Conservation (phyloP, 768 basidiomycete species). For the Cystofilobasidium ferigula region DNA sequence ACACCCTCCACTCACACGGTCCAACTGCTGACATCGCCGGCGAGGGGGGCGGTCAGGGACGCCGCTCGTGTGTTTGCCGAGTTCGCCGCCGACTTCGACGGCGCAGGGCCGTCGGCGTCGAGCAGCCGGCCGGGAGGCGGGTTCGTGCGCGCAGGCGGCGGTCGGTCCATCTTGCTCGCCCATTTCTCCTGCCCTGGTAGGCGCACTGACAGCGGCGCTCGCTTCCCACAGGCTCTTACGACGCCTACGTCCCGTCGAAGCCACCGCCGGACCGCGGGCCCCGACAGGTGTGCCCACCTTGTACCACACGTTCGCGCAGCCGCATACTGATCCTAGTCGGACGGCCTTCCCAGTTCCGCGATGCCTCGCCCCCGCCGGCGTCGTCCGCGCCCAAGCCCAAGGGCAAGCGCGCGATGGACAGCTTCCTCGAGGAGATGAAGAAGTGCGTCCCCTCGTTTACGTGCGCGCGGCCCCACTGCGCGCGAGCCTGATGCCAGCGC, state of each 20-base stretch:
- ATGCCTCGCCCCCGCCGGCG: conserved; percentile 13
- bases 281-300: background rate
- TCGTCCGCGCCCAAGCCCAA: conserved; percentile 62
- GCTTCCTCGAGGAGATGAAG: conserved; percentile 93
- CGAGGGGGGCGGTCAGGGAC: background rate
- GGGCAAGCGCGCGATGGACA: conserved; percentile 91
- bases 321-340: no score
- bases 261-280: conserved; percentile 15
- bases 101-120: conserved; percentile 23
- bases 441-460: conserved; percentile 43
- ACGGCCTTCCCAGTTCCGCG: conserved; percentile 24
- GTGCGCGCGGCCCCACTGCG: background rate
- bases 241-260: conserved; percentile 26
- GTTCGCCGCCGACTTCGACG: conserved; percentile 35
- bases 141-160: conserved; percentile 38
- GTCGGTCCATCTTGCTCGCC: background rate
- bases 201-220: background rate
- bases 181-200: background rate
- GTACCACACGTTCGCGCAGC: no score
- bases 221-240: background rate
- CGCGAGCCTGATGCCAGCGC: conserved; percentile 5
- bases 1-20: conserved; percentile 18
- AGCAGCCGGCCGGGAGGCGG: conserved; percentile 31
- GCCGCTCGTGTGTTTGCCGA: conserved; percentile 37
- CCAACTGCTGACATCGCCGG: conserved; percentile 7